Percentiles rank a stretch among this genome's conserved stretches.
Conservation (phyloP, 192 early-diverging fungal species). For the Entrophospora sp. region DNA sequence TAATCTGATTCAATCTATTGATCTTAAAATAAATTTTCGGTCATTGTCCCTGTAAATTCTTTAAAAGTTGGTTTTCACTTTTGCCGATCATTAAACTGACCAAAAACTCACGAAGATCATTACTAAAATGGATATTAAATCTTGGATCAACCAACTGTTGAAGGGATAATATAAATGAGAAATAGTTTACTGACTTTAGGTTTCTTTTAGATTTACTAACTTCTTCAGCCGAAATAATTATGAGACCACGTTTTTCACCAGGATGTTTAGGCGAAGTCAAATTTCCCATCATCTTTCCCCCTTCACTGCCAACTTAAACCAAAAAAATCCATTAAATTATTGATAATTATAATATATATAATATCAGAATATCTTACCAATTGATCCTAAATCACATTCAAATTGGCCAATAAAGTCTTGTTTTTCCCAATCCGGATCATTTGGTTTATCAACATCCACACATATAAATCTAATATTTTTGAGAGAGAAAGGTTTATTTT, state of each 20-base stretch:
- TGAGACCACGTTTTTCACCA: constrained; percentile 29
- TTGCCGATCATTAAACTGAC: too few species aligned
- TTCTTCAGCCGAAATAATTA: constrained; percentile 39
- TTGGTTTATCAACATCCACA: constrained; percentile 32
- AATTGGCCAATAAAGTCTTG: constrained; percentile 35
- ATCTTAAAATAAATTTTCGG: too few species aligned
- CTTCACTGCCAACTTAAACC: constrained; percentile 22
- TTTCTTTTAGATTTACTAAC: constrained; percentile 18
- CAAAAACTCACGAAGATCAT: too few species aligned
- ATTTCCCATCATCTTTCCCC: background rate
- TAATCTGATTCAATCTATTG: too few species aligned
- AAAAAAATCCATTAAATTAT: constrained; percentile 11
- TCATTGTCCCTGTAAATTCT: too few species aligned
- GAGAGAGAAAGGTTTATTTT: background rate
- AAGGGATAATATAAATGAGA: constrained; percentile 10
- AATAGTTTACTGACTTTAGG: constrained; percentile 28
- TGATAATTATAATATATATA: constrained; percentile 7
- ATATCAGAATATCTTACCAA: constrained; percentile 25
- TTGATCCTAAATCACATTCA: constrained; percentile 34
- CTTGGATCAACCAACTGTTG: too few species aligned
- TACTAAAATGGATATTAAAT: too few species aligned
- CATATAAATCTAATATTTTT: constrained; percentile 21
- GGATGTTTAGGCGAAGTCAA: constrained; percentile 19
- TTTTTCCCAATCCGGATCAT: constrained; percentile 27
- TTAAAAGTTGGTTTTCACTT: too few species aligned